These are phyloP conservation scores for Exophiala xenobiotica DNA, from an alignment of 2,329 filamentous ascomycete genomes.

Conservation along the genomic window DNA sequence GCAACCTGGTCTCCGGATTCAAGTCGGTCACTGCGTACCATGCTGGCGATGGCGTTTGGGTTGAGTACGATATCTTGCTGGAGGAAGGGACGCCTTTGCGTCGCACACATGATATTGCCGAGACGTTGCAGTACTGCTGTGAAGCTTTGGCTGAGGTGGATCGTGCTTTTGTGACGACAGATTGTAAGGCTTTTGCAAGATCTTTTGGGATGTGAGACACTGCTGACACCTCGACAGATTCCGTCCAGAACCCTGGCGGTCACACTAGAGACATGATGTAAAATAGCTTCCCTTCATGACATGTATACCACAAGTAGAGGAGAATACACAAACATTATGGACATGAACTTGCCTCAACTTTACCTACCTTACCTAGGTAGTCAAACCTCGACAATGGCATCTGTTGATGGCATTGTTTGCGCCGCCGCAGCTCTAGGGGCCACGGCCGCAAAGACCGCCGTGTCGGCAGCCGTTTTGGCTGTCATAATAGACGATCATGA, in stretches of 20 bases:
- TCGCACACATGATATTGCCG: constrained; percentile 59
- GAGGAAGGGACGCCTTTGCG: constrained; percentile 54
- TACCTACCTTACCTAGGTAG: no score
- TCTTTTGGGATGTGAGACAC: neutral
- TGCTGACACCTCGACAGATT: neutral
- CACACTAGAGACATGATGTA: constrained; percentile 14
- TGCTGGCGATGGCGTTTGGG: constrained; percentile 62
- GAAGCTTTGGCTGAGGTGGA: constrained; percentile 51
- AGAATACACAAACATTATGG: no score
- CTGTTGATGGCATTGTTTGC: no score
- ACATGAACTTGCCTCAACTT: no score
- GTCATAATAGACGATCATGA: no score
- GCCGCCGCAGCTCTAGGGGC: no score
- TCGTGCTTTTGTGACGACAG: constrained; percentile 52
- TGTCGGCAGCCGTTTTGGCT: no score
- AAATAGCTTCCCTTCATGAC: neutral
- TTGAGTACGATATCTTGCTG: constrained; percentile 61
- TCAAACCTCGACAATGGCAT: no score
- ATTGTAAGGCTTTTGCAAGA: constrained; percentile 42
- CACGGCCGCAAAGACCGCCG: no score
- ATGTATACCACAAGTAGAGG: no score
- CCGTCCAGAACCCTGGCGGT: constrained; percentile 15
- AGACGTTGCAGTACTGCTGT: constrained; percentile 62
- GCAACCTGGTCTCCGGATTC: constrained; percentile 54
- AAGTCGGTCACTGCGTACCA: constrained; percentile 60